Base-by-base conservation (phyloP, 2,329 filamentous ascomycete genomes). In the Arthrobotrys sinensis region DNA sequence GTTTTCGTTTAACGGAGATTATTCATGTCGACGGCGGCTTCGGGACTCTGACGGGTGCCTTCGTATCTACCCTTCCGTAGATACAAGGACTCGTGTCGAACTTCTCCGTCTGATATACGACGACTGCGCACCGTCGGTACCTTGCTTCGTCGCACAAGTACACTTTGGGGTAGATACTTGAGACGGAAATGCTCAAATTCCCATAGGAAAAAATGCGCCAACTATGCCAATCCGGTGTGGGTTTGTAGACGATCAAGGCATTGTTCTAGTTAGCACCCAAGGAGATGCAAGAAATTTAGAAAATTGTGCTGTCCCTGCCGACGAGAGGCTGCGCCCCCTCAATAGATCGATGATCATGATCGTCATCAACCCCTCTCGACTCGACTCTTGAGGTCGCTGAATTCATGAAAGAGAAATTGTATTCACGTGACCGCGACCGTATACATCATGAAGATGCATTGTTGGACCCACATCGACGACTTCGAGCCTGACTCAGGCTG, bases 321-420 rank as follows among this genome's bases (percentile, higher is more conserved):
- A 60, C 36, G 21, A 40, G 16, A 57, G 3, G 50, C 69, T 65
- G 60, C 60, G 69, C 60, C 60, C 16, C 50, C 55, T 40, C 46
- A 72, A 64, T 71, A 19, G 43, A 62, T 50, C 52, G 66, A 62
- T 43, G 19, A 48, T 60, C 50, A 50, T 52, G 66, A 70, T 70
- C 66, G 52, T 19, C 45, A 10, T 57, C 32, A 11, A 50, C 40
- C 6, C 36, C 19, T 52, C 48, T 55, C 14, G 16, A 53, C 46
- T 66, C 40, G 11, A 45, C 40, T 52, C 12, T n/a, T 5, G 19
- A 48, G 24, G 21, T 24, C 52, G 40, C 40, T 36, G 8, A 48
- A 50, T 24, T 24, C 46, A 24, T 12, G 46, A 50, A 50, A 28
- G 19, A 50, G 10, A 4, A 28, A 24, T n/a, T 10, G 8, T 4